phyloP scores from a whole-genome alignment of 2,329 filamentous ascomycete genomes.

The Neofusicoccum sp. region DNA sequence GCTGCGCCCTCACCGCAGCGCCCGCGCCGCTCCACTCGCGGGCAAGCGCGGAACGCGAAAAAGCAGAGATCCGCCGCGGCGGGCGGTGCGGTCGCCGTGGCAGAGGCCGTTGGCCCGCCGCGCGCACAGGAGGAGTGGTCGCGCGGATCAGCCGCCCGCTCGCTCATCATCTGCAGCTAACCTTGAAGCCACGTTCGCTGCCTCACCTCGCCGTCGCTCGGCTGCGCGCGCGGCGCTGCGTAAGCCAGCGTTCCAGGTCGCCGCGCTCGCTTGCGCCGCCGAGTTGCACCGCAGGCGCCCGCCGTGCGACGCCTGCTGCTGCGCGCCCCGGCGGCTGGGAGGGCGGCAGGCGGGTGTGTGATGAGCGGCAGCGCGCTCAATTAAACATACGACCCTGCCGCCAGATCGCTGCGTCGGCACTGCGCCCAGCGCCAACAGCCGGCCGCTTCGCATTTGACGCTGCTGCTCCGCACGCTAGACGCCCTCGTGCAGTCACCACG shows the following conservation, averaged over 20 bases:
- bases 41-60: constrained; percentile 34
- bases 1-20: constrained; percentile 25
- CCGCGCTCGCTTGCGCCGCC: constrained; percentile 3
- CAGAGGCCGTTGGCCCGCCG: constrained; percentile 12
- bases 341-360: not conserved
- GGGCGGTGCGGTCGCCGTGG: not conserved
- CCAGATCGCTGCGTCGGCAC: constrained; percentile 8
- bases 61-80: constrained; percentile 3
- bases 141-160: constrained; percentile 15
- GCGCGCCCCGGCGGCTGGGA: no score
- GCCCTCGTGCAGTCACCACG: constrained; percentile 2
- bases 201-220: not conserved
- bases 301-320: not conserved
- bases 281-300: constrained; percentile 6
- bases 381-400: constrained; percentile 12
- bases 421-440: constrained; percentile 4
- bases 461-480: constrained; percentile 12
- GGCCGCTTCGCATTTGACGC: constrained; percentile 11
- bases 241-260: constrained; percentile 15
- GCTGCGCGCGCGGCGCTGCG: constrained; percentile 8
- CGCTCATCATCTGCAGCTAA: constrained; percentile 17
- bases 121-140: constrained; percentile 11
- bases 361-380: no score
- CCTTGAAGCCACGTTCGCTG: constrained; percentile 17
- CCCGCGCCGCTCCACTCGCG: constrained; percentile 14